Evolutionary conservation across 169 alveolate genomes (phyloP), one percentile per base, ranked within the genome.

Genomic region (Plasmodium relictum): DNA sequence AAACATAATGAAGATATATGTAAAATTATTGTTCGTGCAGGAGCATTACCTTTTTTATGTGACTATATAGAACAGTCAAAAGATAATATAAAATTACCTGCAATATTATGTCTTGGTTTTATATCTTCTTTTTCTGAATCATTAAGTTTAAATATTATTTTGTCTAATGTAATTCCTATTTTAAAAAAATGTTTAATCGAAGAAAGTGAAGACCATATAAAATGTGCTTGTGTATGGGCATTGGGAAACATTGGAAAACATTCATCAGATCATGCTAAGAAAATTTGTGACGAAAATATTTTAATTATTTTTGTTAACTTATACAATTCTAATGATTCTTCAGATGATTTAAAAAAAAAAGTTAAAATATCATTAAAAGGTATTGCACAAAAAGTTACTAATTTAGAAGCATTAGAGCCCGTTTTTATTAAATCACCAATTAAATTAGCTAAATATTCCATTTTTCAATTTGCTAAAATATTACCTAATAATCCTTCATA

Each of bases 1-100:
- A 80, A 80, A 26, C 90, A 80, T 66, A 80, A 80, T 66, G 90
- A 80, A 66, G 90, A 80, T 52, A 65, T 80, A 10, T 80, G 90
- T 39, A 80, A 80, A 52, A 80, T 80, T 52, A 80, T 80, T 66
- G 44, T 52, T 3, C 78, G 90, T 66, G 90, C 90, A 66, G 90
- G 90, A 10, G 54, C 83, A 9, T 42, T 80, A 66, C 90, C 90
- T 37, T 68, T 80, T 52, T 61, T 80, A 44, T 80, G 83, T 80
- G 90, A 80, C 9, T 80, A 69, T 41, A 80, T 80, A 37, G 83
- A 80, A 39, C 48, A 66, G 42, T 80, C 90, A 0, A 66, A 52
- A 71, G 90, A 70, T 66, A 52, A 24, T 37, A 70, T 80, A n/a
- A 52, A 44, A 80, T 52, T 58, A 24, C 90, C 90, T 0, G 90